A percentile compares a stretch with the other conserved stretches of the same genome.
Conservation (phyloP, 345 rosid species). For the Noccaea caerulescens region DNA sequence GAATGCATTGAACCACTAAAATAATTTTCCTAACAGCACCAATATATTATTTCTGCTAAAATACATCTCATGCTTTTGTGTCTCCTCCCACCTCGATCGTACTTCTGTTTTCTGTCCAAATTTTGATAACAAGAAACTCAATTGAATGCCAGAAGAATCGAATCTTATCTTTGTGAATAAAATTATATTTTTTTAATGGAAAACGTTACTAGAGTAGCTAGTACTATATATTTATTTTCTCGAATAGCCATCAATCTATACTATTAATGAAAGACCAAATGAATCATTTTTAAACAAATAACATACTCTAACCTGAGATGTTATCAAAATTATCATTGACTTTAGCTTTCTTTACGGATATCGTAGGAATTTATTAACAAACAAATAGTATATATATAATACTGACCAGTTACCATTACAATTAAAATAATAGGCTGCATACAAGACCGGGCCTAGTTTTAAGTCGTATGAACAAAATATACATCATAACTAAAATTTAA, state of each 20-base stretch:
- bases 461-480: too few species aligned
- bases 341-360: background rate
- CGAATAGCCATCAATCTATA: background rate
- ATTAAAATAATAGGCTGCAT: too few species aligned
- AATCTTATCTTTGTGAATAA: conserved; percentile 5
- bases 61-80: background rate
- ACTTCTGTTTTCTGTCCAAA: background rate
- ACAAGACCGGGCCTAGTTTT: too few species aligned
- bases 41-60: background rate
- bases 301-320: background rate
- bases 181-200: background rate
- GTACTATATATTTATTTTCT: background rate
- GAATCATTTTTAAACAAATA: background rate
- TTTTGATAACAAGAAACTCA: background rate
- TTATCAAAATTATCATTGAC: conserved; percentile 8
- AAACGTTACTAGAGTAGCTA: background rate
- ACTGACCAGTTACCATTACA: too few species aligned
- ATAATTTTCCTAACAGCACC: background rate
- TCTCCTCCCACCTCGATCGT: background rate
- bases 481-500: too few species aligned
- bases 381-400: too few species aligned
- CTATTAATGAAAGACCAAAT: background rate
- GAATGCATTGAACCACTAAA: background rate
- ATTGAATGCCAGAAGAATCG: background rate
- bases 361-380: background rate